Base-by-base conservation (phyloP, 805 yeast genomes). In the Candida boleticola region DNA sequence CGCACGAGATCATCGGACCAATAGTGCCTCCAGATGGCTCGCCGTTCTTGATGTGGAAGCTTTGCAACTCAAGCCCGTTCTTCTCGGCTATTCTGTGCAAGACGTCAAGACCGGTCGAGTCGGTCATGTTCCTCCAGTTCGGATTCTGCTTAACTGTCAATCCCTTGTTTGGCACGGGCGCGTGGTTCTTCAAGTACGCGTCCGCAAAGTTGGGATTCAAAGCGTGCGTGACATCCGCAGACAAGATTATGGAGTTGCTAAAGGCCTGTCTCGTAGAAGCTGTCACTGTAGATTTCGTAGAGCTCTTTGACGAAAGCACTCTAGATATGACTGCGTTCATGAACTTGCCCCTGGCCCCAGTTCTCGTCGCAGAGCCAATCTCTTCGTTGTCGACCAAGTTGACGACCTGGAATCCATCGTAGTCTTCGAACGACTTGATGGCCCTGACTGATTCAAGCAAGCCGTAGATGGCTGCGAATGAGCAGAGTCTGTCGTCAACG, bases 161-260 rank as follows among this genome's bases (percentile, higher is more conserved):
- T 1, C 75, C 75, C 2, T 45, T 57, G 44, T 70, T 70, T 17
- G 69, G 73, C 9, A 65, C 38, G 2, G 75, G 74, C 31, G 42
- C 58, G 51, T 68, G 64, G 18, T 52, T 49, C 16, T 57, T 55
- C 35, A 69, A 51, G 45, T 68, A 66, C 0, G 50, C 62, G 14
- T 51, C 45, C 17, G 50, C 43, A 47, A 68, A 70, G 49, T 69
- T 69, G 9, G 75, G 75, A 47, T 70, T 70, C 33, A 70, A 45
- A 4, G 66, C 64, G 46, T 69, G 76, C 3, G 74, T 70, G 6
- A 69, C 74, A 47, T 70, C 76, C 2, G 73, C 69, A 3, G 74
- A 68, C 17, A 70, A 47, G 14, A 68, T 38, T 3, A 68, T 40
- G 11, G 71, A 58, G 44, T 66, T 66, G 22, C 68, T 63, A 40